Percentiles rank a stretch among this genome's conserved stretches.
Evolutionary conservation across 805 yeast genomes (phyloP).

Genomic region (Candida ponderosae): DNA sequence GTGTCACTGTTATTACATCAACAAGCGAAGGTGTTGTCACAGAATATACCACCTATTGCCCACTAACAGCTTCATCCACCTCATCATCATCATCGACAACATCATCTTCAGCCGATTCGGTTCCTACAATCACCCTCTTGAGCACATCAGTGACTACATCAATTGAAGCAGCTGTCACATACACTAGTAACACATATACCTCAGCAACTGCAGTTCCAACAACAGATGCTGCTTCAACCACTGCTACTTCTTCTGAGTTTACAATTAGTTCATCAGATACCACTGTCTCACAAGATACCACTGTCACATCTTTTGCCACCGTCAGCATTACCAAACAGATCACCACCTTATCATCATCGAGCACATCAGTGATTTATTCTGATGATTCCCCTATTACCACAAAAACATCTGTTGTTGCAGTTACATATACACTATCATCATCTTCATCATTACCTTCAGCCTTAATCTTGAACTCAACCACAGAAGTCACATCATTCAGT

Average conservation of each 20-base stretch:
- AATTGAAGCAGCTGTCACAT: conserved; percentile 7
- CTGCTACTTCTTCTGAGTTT: not conserved
- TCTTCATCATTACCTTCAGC: too few species aligned
- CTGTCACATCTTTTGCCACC: not conserved
- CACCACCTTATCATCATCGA: not conserved
- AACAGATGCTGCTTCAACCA: not conserved
- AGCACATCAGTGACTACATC: not conserved
- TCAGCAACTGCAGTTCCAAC: not conserved
- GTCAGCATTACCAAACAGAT: not conserved
- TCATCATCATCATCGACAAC: not conserved
- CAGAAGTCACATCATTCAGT: not conserved
- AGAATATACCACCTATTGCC: conserved; percentile 33
- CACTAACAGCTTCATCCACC: conserved; percentile 10
- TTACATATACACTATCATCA: too few species aligned
- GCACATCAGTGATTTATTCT: too few species aligned
- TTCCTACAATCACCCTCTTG: not conserved
- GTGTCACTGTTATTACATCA: too few species aligned
- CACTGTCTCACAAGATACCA: not conserved
- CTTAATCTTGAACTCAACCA: not conserved
- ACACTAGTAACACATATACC: conserved; percentile 4
- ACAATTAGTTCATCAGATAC: not conserved
- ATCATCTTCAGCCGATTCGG: not conserved
- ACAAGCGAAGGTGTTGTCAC: conserved; percentile 19
- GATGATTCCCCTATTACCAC: too few species aligned
- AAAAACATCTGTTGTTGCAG: too few species aligned